Percentiles rank a stretch among this genome's conserved stretches.
phyloP scores from a whole-genome alignment of 23 red algal genomes.

The Chondrus crispus region DNA sequence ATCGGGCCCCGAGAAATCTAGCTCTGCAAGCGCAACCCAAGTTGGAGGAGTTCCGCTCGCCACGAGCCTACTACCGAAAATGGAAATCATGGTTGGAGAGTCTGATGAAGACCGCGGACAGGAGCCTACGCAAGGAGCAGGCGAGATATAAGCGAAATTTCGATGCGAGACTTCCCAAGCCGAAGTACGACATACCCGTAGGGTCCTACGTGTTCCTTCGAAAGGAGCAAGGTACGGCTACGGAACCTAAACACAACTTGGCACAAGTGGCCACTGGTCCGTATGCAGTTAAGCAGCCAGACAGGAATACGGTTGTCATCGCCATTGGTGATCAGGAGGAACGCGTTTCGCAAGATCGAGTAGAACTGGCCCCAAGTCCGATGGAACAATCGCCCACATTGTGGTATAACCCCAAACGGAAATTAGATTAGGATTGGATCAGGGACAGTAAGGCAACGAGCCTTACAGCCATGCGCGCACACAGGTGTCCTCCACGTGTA shows the following conservation, averaged over 20 bases:
- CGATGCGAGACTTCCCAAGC: not conserved
- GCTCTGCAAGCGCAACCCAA: not conserved
- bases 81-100: not conserved
- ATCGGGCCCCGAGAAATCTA: not conserved
- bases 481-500: no score
- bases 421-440: no score
- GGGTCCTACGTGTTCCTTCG: not conserved
- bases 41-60: not conserved
- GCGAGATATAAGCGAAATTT: not conserved
- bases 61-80: not conserved
- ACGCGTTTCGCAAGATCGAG: no score
- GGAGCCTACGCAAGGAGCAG: not conserved
- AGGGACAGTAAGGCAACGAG: no score
- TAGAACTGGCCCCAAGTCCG: no score
- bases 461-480: no score
- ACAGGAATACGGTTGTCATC: no score
- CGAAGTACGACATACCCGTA: not conserved
- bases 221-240: not conserved
- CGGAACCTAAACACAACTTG: not conserved
- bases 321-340: no score
- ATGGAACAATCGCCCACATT: no score
- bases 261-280: not conserved
- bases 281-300: no score
- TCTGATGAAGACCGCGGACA: not conserved
- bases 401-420: no score